Conservation (phyloP, 73 alveolate genomes). For the Symbiodinium natans region DNA sequence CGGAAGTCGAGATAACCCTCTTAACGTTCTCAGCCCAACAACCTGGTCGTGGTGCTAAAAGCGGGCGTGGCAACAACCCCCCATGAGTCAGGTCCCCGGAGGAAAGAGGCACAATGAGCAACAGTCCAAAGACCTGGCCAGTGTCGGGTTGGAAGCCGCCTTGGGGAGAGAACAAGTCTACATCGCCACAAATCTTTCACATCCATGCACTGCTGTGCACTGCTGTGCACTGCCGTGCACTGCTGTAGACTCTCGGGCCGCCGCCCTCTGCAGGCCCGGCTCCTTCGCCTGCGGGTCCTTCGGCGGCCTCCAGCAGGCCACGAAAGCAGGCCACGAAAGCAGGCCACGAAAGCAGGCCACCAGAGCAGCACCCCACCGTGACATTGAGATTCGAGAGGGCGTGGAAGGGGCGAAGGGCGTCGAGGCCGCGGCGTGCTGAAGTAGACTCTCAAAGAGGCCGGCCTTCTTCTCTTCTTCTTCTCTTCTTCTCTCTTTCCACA, state of each 20-base stretch:
- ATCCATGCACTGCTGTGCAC: background rate
- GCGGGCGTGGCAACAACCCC: too few relatives aligned
- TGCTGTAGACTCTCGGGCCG: background rate
- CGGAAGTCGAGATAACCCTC: too few relatives aligned
- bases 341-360: background rate
- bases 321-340: background rate
- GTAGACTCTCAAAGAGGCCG: slow-evolving; percentile 52
- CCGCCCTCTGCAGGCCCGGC: background rate
- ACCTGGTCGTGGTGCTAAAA: too few relatives aligned
- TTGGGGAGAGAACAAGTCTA: background rate
- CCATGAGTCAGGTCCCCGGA: too few relatives aligned
- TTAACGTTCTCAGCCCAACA: too few relatives aligned
- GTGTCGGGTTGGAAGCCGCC: slow-evolving; percentile 68
- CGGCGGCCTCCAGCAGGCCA: background rate
- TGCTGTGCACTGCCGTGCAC: background rate
- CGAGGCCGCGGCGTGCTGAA: slow-evolving; percentile 27
- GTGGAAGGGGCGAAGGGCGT: too few relatives aligned
- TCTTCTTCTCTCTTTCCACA: background rate
- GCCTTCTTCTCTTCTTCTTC: background rate
- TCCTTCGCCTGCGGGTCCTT: slow-evolving; percentile 51
- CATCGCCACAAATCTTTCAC: background rate
- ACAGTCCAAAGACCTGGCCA: background rate
- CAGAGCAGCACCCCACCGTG: background rate
- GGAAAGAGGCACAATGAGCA: too few relatives aligned
- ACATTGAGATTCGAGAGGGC: background rate